These are phyloP conservation scores for Fusarium sp. DNA, from an alignment of 2,329 filamentous ascomycete genomes.

Conservation along the genomic window DNA sequence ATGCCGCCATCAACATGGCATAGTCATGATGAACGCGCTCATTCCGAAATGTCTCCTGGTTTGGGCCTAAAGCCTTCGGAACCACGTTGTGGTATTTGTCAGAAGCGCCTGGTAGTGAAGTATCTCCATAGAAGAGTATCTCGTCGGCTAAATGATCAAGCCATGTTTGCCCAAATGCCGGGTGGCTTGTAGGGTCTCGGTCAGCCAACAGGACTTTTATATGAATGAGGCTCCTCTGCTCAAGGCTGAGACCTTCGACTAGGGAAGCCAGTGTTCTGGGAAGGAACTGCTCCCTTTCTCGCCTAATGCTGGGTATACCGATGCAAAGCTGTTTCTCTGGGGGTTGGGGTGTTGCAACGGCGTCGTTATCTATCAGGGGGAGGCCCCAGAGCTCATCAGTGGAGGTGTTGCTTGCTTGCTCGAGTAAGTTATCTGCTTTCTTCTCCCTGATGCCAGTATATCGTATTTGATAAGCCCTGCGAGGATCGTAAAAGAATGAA, in stretches of 20 bases:
- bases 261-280: constrained; percentile 49
- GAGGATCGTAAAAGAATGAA: constrained; percentile 47
- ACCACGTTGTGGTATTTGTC: background rate
- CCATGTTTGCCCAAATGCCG: constrained; percentile 51
- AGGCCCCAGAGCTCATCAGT: constrained; percentile 2
- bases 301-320: constrained; percentile 50
- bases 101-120: fast-evolving
- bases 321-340: constrained; percentile 36
- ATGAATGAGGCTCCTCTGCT: constrained; percentile 49
- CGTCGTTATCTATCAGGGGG: background rate
- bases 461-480: constrained; percentile 42
- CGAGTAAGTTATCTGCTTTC: constrained; percentile 45
- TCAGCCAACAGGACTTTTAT: constrained; percentile 52
- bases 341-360: background rate
- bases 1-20: constrained; percentile 46
- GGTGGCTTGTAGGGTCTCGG: constrained; percentile 44
- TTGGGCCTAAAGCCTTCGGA: fast-evolving
- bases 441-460: constrained; percentile 45
- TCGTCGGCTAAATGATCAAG: constrained; percentile 50
- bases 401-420: background rate
- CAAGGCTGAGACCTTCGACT: constrained; percentile 47
- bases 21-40: constrained; percentile 51
- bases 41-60: constrained; percentile 26
- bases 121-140: constrained; percentile 47
- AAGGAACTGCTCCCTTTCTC: constrained; percentile 48